Evolutionary conservation across 768 basidiomycete species (phyloP), one percentile per base, ranked within the genome.

Genomic region (Sarcomyxa edulis): DNA sequence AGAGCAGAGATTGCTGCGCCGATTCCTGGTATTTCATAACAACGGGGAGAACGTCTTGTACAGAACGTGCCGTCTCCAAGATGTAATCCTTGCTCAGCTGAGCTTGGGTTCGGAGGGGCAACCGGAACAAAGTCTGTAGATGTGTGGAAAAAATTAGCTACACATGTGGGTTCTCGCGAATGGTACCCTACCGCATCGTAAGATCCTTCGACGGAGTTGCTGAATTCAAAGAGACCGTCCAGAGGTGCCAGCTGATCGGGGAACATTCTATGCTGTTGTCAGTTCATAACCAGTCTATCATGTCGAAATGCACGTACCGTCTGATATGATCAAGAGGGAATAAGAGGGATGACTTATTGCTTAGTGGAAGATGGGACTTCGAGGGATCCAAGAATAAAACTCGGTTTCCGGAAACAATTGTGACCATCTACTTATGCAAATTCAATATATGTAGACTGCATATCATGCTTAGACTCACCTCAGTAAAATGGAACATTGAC

Each of bases 401-500:
- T 7, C 43, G 32, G 11, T 31, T 30, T 7, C 57, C 56, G 1
- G 64, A 63, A 4, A 65, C 42, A 27, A 63, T 54, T 52, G 60
- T 58, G 4, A 48, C 51, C 9, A 63, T 25, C 62, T 64, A 64
- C 39, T 61, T 69, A n/a, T 33, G 7, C 25, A 27, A 6, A 14
- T 10, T 21, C 28, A 37, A 19, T 31, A 42, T 33, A 29, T n/a
- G 8, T 9, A 14, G 7, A n/a, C 3, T 5, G 20, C 3, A 4
- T 9, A 23, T 39, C 15, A 25, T 29, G 24, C 8, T 16, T 8
- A 30, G 9, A 34, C 59, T 35, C 35, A 74, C 74, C 53, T 76
- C 73, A 0, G 69, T 64, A 36, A 75, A 64, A 44, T 74, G 71
- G 41, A 68, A 78, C 62, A 75, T 69, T 0, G 72, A 67, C 3